Conservation (phyloP, 768 basidiomycete species). For the Tylopilus balloui region DNA sequence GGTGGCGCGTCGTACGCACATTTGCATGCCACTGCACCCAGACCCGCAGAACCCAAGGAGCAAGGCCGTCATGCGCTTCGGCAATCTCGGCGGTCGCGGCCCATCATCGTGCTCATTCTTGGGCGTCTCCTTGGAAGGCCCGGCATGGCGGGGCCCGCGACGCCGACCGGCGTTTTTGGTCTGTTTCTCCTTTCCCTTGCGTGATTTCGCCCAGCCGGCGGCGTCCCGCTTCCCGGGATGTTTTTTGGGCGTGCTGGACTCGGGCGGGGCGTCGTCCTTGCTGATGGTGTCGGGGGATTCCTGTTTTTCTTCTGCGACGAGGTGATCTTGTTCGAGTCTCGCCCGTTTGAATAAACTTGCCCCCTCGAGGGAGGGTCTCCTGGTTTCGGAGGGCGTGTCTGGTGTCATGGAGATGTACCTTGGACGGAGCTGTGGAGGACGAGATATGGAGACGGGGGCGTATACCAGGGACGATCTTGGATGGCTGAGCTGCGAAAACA, state of each 20-base stretch:
- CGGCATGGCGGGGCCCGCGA: slow-evolving; percentile 40
- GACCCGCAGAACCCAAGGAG: slow-evolving; percentile 90
- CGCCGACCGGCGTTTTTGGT: slow-evolving; percentile 36
- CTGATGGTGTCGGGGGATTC: neutral
- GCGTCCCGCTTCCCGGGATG: slow-evolving; percentile 20
- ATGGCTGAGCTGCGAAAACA: neutral
- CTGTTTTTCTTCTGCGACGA: neutral
- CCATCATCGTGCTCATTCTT: slow-evolving; percentile 14
- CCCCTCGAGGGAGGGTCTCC: slow-evolving; percentile 3
- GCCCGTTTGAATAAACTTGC: slow-evolving; percentile 8
- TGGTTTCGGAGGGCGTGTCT: slow-evolving; percentile 2
- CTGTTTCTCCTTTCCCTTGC: slow-evolving; percentile 36
- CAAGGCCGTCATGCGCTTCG: slow-evolving; percentile 82
- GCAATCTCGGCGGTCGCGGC: slow-evolving; percentile 53
- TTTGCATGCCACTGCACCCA: slow-evolving; percentile 93
- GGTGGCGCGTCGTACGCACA: slow-evolving; percentile 50
- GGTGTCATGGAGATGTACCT: slow-evolving; percentile 1
- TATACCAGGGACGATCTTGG: neutral
- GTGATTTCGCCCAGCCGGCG: slow-evolving; percentile 32
- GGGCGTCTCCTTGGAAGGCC: slow-evolving; percentile 23
- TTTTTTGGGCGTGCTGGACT: slow-evolving; percentile 1
- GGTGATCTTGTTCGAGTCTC: slow-evolving; percentile 6
- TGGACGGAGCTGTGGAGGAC: neutral
- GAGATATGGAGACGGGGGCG: neutral
- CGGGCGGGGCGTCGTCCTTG: neutral